Base-by-base conservation (phyloP, 164 flowering plant genomes). In the Macadamia tetraphylla region DNA sequence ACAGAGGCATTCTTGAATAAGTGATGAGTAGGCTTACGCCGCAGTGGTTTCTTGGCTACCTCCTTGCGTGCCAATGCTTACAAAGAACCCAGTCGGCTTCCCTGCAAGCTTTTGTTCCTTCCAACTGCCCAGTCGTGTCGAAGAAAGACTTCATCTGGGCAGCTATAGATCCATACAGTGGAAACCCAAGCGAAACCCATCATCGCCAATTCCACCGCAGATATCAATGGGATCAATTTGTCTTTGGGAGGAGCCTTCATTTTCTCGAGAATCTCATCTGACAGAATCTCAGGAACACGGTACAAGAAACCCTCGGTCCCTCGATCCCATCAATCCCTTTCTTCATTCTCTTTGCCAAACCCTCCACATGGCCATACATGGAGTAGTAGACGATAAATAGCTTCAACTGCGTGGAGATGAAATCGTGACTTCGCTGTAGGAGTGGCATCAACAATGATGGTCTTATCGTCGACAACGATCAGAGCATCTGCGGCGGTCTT, bases 11-110 rank as follows among this genome's bases (percentile, higher is more conserved):
- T 43, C 48, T 6, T 43, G 48, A 43, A 43, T 43, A 5, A 43
- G 6, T 6, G 48, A 43, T 23, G 51, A 32, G 30, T 14, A 43
- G 23, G 61, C 91, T 85, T 76, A 89, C 23, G 23, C 23, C 91
- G 86, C 88, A 9, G 94, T 87, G 58, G 91, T 89, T 74, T 89
- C 94, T 65, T 89, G 94, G 29, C 94, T 91, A 52, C 94, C 91
- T 3, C 91, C 94, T 70, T 89, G 94, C 1, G 91, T 85, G 15
- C 94, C 94, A 35, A 87, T 84, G 70, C 90, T 83, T 3, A 85
- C 89, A 70, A 89, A 87, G 70, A 89, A 81, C 14, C 90, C 94
- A 1, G 90, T 23, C 23, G 23, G 23, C 23, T 23, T 23, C 23
- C 23, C 23, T 23, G 23, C 23, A 23, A 23, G 23, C 23, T 23